These are phyloP conservation scores for Venturia carpophila DNA, from an alignment of 2,329 filamentous ascomycete species.

Conservation along the genomic window DNA sequence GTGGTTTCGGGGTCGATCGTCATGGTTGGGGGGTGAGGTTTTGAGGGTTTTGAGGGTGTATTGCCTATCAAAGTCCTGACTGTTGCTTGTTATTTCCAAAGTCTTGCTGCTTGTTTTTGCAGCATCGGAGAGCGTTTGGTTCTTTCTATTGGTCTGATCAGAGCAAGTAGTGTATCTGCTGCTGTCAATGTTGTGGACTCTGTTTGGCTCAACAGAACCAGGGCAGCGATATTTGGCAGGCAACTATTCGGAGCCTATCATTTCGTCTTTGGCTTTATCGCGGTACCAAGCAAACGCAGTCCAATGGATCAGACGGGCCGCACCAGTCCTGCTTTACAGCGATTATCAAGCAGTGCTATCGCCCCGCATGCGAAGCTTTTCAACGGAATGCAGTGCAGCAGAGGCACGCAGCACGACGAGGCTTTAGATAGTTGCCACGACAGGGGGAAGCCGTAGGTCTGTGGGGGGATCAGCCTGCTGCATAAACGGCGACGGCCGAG, in stretches of 20 bases:
- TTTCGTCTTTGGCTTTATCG: neutral
- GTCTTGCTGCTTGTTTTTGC: neutral
- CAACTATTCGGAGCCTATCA: neutral
- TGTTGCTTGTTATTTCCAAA: neutral
- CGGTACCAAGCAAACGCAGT: too few species aligned
- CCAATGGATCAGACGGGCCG: too few species aligned
- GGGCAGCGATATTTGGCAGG: neutral
- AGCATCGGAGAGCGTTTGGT: too few species aligned
- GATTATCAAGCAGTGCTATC: neutral
- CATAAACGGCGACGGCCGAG: neutral
- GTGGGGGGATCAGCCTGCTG: neutral
- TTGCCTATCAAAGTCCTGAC: neutral
- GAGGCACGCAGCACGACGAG: neutral
- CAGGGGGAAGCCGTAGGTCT: neutral
- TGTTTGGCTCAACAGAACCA: neutral
- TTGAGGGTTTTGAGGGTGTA: neutral
- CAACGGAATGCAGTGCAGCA: neutral
- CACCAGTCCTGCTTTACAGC: too few species aligned
- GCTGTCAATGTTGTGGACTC: neutral
- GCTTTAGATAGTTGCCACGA: neutral
- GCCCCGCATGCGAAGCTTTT: neutral
- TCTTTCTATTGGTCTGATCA: too few species aligned
- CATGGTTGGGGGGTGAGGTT: constrained; percentile 2
- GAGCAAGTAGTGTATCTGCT: neutral
- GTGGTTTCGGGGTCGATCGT: constrained; percentile 60